Percentiles rank a stretch among this genome's conserved stretches.
Conservation (phyloP, 2,329 filamentous ascomycete species). For the Geoglossum cookeanum region DNA sequence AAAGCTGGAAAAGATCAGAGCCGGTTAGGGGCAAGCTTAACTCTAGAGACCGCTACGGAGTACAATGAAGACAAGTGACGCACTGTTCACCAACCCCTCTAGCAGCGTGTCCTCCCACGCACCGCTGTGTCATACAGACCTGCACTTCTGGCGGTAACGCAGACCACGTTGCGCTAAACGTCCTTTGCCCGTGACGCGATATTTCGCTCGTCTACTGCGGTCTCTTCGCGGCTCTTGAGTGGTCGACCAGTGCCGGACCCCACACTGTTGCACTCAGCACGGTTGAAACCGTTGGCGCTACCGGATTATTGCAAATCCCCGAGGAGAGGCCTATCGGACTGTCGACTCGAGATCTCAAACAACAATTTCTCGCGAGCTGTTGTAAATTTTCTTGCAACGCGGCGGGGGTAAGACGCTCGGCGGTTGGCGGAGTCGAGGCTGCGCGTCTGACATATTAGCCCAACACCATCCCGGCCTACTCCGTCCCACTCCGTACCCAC, state of each 20-base stretch:
- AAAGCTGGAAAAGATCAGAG: neutral
- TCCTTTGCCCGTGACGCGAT: neutral
- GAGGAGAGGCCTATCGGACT: neutral
- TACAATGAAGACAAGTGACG: neutral
- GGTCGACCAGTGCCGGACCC: neutral
- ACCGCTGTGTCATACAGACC: no score
- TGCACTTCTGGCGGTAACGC: neutral
- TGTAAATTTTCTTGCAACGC: no score
- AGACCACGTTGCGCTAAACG: neutral
- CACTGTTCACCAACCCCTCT: neutral
- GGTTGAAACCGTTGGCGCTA: neutral
- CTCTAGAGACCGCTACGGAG: neutral
- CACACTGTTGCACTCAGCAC: neutral
- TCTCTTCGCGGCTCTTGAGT: neutral
- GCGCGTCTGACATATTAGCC: neutral
- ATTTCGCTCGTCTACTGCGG: neutral
- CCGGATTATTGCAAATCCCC: neutral
- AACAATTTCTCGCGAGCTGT: neutral
- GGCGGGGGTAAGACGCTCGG: neutral
- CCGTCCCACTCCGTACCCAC: no score
- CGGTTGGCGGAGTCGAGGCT: neutral
- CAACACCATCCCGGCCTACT: neutral
- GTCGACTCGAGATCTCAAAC: neutral
- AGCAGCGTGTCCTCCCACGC: neutral
- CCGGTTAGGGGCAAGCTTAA: neutral